phyloP scores from a whole-genome alignment of 2,329 filamentous ascomycete species.

The Hymenoscyphus scutula region DNA sequence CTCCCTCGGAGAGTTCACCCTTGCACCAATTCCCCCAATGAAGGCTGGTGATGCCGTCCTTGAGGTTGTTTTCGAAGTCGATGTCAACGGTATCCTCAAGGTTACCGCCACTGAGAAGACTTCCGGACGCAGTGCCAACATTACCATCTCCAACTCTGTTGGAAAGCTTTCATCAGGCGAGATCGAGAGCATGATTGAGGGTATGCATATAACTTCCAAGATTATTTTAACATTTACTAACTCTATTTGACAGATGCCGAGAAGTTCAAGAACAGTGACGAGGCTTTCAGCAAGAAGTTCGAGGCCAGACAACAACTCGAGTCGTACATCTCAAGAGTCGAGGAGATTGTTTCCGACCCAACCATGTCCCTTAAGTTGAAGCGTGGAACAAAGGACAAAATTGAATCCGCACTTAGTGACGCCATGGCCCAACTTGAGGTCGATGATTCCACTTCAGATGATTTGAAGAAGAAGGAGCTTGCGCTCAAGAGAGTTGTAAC shows the following conservation, averaged over 20 bases:
- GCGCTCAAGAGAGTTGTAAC: slow-evolving; percentile 96
- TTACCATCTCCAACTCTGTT: slow-evolving; percentile 99
- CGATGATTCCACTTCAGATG: slow-evolving; percentile 85
- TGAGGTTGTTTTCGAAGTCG: slow-evolving; percentile 98
- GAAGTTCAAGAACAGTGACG: slow-evolving; percentile 97
- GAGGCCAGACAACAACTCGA: slow-evolving; percentile 99
- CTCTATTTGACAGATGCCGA: slow-evolving; percentile 63
- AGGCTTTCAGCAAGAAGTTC: slow-evolving; percentile 99
- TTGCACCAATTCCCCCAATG: slow-evolving; percentile 74
- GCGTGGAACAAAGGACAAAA: slow-evolving; percentile 99
- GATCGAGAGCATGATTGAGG: slow-evolving; percentile 97
- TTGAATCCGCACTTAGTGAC: slow-evolving; percentile 93
- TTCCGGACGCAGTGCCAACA: slow-evolving; percentile 96
- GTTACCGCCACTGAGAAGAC: slow-evolving; percentile 99
- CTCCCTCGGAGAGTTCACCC: slow-evolving; percentile 93
- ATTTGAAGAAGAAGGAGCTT: slow-evolving; percentile 99
- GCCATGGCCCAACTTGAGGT: slow-evolving; percentile 98
- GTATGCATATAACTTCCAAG: slow-evolving; percentile 42
- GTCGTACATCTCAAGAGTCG: slow-evolving; percentile 96
- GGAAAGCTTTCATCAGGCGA: slow-evolving; percentile 93
- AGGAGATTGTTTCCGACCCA: slow-evolving; percentile 98
- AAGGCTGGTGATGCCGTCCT: slow-evolving; percentile 93
- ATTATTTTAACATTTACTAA: slow-evolving; percentile 19
- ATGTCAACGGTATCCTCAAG: slow-evolving; percentile 99
- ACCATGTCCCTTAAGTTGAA: slow-evolving; percentile 95